Evolutionary conservation across 2,329 filamentous ascomycete species (phyloP).

Genomic region (Ampelomyces quisqualis): DNA sequence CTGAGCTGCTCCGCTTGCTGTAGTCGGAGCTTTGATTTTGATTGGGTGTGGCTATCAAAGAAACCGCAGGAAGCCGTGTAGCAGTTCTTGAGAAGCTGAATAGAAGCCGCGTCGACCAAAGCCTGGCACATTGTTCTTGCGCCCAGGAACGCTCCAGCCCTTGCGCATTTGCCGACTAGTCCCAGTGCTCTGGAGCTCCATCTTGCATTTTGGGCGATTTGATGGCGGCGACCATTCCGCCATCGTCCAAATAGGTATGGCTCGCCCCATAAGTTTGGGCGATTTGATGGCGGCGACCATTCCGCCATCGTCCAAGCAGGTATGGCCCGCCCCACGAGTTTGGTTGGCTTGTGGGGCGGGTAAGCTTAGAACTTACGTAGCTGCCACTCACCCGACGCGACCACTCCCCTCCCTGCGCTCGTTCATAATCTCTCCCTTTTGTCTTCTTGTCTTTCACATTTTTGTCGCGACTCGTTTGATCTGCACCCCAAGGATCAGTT

Average conservation of each 20-base stretch:
- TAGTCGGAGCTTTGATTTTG: constrained; percentile 9
- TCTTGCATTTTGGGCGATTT: constrained; percentile 10
- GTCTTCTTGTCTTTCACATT: constrained; percentile 9
- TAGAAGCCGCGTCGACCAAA: no score
- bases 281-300: constrained; percentile 12
- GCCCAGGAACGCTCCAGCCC: background rate
- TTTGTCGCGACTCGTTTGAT: constrained; percentile 4
- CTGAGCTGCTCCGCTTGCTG: constrained; percentile 36
- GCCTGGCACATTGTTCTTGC: background rate
- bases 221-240: constrained; percentile 13
- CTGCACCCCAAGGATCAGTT: background rate
- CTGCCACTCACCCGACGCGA: constrained; percentile 10
- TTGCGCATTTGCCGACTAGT: background rate
- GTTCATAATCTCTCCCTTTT: constrained; percentile 10
- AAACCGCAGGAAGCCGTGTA: background rate
- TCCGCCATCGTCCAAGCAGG: no score
- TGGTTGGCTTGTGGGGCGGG: no score
- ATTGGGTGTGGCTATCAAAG: no score
- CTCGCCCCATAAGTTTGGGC: no score
- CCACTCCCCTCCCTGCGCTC: constrained; percentile 12
- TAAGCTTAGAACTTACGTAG: no score
- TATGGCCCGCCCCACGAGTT: no score
- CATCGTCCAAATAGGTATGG: no score
- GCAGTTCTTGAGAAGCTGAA: no score
- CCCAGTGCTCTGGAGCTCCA: background rate